Conservation (phyloP, 495 filamentous ascomycete species). For the Penicillium cinerascens region DNA sequence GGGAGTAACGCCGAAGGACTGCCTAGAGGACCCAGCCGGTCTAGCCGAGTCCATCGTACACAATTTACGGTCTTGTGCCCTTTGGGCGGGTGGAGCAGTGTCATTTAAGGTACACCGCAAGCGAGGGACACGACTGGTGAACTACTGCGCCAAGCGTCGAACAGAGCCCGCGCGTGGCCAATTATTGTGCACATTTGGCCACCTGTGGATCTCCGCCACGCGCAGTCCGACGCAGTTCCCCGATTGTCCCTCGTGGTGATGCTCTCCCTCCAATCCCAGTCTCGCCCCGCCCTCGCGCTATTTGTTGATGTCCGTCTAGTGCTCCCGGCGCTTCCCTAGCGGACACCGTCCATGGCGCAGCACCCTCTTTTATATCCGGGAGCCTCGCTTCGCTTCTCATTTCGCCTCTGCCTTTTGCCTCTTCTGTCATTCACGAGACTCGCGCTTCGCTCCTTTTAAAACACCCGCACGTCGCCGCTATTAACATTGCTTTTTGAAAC, state of each 20-base stretch:
- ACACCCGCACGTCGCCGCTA: too few species aligned
- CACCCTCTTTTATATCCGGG: neutral
- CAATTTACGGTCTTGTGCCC: neutral
- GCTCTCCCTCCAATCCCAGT: neutral
- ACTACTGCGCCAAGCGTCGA: neutral
- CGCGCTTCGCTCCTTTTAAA: constrained; percentile 7
- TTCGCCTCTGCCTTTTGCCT: constrained; percentile 4
- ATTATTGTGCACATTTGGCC: neutral
- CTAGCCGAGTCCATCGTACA: neutral
- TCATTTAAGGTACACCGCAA: constrained; percentile 9
- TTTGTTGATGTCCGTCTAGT: neutral
- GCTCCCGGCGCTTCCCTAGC: constrained; percentile 3
- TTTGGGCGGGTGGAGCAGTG: neutral
- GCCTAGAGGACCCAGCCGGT: neutral
- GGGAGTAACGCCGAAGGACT: neutral
- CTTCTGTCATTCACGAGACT: neutral
- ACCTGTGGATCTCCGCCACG: constrained; percentile 12
- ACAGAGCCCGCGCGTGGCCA: neutral
- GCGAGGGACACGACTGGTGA: constrained; percentile 7
- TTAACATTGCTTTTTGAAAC: too few species aligned
- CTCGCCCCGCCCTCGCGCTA: neutral
- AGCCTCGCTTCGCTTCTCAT: neutral
- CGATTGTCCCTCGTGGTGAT: neutral
- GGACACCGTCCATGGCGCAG: neutral
- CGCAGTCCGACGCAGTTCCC: neutral